Percentiles rank a stretch among this genome's conserved stretches.
These are phyloP conservation scores for Phialocephala sp. DNA, from an alignment of 2,329 filamentous ascomycete species.

Conservation along the genomic window DNA sequence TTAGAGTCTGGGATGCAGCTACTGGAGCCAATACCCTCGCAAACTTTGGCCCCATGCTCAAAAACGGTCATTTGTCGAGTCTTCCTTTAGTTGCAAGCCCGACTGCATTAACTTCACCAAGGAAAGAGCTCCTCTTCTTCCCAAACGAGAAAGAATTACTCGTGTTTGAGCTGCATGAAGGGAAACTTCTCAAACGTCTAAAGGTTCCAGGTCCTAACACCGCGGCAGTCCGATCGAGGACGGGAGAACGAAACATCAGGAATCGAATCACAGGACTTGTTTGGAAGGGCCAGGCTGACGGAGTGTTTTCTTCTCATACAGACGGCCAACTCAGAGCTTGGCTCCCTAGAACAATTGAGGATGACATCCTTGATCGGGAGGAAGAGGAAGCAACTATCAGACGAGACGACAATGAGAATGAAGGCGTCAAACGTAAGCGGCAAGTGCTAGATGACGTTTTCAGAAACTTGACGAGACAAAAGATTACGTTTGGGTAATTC, in stretches of 20 bases:
- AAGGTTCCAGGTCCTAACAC: slow-evolving; percentile 64
- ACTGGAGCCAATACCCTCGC: slow-evolving; percentile 86
- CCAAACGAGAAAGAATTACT: slow-evolving; percentile 83
- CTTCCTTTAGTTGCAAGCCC: slow-evolving; percentile 69
- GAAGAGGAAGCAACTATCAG: slow-evolving; percentile 47
- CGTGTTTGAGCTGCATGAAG: slow-evolving; percentile 79
- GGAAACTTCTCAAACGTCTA: slow-evolving; percentile 72
- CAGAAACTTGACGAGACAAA: slow-evolving; percentile 73
- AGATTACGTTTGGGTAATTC: slow-evolving; percentile 63
- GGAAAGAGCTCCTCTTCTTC: slow-evolving; percentile 75
- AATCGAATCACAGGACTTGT: slow-evolving; percentile 76
- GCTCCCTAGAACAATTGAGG: slow-evolving; percentile 64
- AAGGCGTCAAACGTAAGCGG: slow-evolving; percentile 69
- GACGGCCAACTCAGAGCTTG: slow-evolving; percentile 86
- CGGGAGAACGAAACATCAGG: slow-evolving; percentile 61
- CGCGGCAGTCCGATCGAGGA: slow-evolving; percentile 52
- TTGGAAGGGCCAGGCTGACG: slow-evolving; percentile 71
- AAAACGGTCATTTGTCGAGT: slow-evolving; percentile 71
- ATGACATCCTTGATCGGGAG: slow-evolving; percentile 53
- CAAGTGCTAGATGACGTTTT: slow-evolving; percentile 83
- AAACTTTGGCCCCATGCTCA: slow-evolving; percentile 83
- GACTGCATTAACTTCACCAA: slow-evolving; percentile 57
- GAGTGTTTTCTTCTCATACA: slow-evolving; percentile 80
- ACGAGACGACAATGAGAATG: slow-evolving; percentile 52
- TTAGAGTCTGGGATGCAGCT: slow-evolving; percentile 84